phyloP scores from a whole-genome alignment of 495 filamentous ascomycete species.

The Hypoxylon lenormandii region DNA sequence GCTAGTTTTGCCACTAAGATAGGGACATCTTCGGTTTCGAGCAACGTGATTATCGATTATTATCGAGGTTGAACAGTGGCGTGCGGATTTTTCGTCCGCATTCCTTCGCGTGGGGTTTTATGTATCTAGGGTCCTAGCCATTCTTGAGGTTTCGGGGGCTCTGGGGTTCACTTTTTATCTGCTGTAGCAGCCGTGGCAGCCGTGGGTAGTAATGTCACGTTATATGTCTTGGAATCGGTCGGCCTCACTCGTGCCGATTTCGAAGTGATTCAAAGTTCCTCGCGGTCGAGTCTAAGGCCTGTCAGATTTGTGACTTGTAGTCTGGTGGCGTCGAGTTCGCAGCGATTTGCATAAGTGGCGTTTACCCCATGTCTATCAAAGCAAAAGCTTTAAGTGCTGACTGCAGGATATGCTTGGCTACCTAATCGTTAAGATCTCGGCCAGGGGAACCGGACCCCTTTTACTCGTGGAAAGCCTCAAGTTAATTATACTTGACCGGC shows the following conservation, averaged over 20 bases:
- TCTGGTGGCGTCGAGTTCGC: not conserved
- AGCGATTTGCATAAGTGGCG: not conserved
- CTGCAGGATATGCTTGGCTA: not conserved
- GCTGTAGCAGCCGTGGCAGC: too few species aligned
- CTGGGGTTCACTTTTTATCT: conserved; percentile 1
- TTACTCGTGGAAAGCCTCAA: too few species aligned
- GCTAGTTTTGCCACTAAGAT: conserved; percentile 16
- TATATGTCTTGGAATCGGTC: conserved; percentile 28
- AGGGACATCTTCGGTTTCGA: not conserved
- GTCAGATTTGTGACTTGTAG: not conserved
- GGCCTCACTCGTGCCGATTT: not conserved
- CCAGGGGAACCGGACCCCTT: too few species aligned
- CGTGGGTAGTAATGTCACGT: not conserved
- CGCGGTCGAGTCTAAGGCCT: not conserved
- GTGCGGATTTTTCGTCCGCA: conserved; percentile 3
- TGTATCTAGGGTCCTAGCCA: conserved; percentile 20
- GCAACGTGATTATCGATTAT: not conserved
- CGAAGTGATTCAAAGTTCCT: not conserved
- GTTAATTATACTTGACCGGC: too few species aligned
- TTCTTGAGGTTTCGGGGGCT: not conserved
- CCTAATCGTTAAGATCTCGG: too few species aligned
- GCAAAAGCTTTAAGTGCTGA: not conserved
- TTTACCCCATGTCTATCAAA: conserved; percentile 1
- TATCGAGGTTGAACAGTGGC: not conserved
- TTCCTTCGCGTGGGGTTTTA: conserved; percentile 19